Evolutionary conservation across 108 stramenopile species (phyloP), one percentile per base, ranked within the genome.

Genomic region (Cyclotella baltica): DNA sequence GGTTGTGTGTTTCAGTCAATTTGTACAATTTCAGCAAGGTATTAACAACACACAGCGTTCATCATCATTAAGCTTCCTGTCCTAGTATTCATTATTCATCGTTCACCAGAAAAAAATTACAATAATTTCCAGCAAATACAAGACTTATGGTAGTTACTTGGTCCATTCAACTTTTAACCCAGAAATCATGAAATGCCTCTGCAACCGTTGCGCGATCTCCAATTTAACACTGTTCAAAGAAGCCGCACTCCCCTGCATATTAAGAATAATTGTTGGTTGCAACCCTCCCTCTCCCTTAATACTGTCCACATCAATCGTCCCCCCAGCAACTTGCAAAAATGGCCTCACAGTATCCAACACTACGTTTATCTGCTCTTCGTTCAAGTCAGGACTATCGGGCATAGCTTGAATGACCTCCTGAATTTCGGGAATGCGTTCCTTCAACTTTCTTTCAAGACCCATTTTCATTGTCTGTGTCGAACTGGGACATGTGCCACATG

Each of bases 391-490:
- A 15, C 93, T 96, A 43, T 97, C 93, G 11, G 98, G 98, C 78
- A 98, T 87, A 57, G 85, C 83, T 74, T 99, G 97, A 25, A 99
- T 82, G 34, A 99, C 98, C 79, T 98, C 94, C 74, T 92, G 89
- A 73, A 99, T 99, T 87, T 99, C 98, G 9, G 98, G 98, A 53
- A 99, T 99, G 15, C 86, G 73, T 81, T 94, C 96, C 63, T 77
- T 78, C 51, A 98, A 85, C 29, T 94, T 85, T 52, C 96, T 80
- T 73, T 98, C 98, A 65, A 99, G 89, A 50, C 98, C 98, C 98
- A 99, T 98, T 84, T 97, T 98, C 96, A 98, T 97, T 34, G 98
- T 98, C 89, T 96, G 96, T 29, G 96, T 96, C 19, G 93, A 94
- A 22, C 88, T 91, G 1, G 98, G 97, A 79, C 98, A 99, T 69